A percentile compares a stretch with the other conserved stretches of the same genome.
Evolutionary conservation across 768 basidiomycete genomes (phyloP).

Genomic region (Amanita fuliginea): DNA sequence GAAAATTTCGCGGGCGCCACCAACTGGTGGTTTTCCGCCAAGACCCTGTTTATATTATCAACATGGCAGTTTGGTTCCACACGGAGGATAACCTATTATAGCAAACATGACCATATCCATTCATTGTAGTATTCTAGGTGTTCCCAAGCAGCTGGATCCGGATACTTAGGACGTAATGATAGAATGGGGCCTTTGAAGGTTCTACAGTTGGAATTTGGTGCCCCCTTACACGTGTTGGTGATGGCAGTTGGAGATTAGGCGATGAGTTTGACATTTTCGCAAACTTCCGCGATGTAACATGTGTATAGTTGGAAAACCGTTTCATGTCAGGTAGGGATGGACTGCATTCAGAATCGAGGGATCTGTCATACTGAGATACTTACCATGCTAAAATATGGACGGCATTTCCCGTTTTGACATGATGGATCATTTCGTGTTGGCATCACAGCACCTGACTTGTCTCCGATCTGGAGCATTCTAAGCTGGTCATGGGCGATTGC

Average conservation of each 20-base stretch:
- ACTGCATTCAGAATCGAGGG: background rate
- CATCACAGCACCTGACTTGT: slow-evolving; percentile 1
- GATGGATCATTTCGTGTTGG: background rate
- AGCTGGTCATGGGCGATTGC: background rate
- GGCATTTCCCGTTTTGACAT: background rate
- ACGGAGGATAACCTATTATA: background rate
- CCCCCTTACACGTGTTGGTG: background rate
- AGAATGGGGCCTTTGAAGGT: background rate
- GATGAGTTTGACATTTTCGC: background rate
- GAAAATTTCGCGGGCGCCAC: background rate
- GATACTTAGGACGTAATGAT: background rate
- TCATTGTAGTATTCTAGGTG: background rate
- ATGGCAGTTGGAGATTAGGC: background rate
- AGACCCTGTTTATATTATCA: background rate
- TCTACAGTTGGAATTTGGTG: background rate
- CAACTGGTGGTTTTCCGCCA: background rate
- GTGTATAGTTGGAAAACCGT: background rate
- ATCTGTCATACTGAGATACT: background rate
- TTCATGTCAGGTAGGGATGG: background rate
- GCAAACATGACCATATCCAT: background rate
- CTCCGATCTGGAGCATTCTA: background rate
- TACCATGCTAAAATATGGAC: background rate
- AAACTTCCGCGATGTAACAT: background rate
- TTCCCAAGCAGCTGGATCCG: background rate
- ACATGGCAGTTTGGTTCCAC: background rate